A percentile compares a stretch with the other conserved stretches of the same genome.
These are phyloP conservation scores for Nemania serpens DNA, from an alignment of 2,329 filamentous ascomycete genomes.

Conservation along the genomic window DNA sequence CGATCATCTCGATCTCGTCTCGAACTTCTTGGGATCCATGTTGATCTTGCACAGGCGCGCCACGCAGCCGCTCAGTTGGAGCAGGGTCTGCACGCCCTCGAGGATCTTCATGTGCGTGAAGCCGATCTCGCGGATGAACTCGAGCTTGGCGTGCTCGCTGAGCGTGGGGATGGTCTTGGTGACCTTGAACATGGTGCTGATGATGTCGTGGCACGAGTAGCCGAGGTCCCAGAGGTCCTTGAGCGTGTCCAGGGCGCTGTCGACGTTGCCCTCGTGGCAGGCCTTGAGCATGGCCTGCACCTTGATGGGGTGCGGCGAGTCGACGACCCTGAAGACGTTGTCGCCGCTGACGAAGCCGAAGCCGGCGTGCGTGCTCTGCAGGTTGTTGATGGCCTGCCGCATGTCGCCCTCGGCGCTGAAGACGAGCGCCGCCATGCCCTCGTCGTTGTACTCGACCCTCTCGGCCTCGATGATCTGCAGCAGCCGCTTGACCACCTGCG, in stretches of 20 bases:
- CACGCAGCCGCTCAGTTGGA: conserved; percentile 92
- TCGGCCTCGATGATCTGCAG: conserved; percentile 93
- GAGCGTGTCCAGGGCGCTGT: conserved; percentile 81
- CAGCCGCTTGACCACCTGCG: conserved; percentile 86
- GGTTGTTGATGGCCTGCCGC: conserved; percentile 98
- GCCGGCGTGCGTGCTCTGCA: conserved; percentile 90
- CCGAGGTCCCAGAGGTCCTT: conserved; percentile 93
- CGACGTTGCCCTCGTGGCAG: conserved; percentile 90
- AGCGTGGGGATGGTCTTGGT: conserved; percentile 93
- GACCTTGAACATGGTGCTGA: conserved; percentile 98
- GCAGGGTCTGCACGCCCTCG: conserved; percentile 93
- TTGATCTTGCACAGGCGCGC: conserved; percentile 92
- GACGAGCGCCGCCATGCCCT: conserved; percentile 92
- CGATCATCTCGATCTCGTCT: conserved; percentile 40
- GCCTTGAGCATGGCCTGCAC: conserved; percentile 98
- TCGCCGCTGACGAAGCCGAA: conserved; percentile 98
- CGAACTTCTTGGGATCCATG: conserved; percentile 88
- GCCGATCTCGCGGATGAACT: conserved; percentile 98
- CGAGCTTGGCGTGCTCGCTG: conserved; percentile 92
- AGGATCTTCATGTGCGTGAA: conserved; percentile 99
- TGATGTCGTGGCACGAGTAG: conserved; percentile 98
- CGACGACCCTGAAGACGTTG: conserved; percentile 97
- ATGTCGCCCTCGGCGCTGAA: conserved; percentile 98
- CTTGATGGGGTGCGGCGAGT: conserved; percentile 96
- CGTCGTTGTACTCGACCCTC: conserved; percentile 86